Base-by-base conservation (phyloP, 2,329 filamentous ascomycete genomes). In the Aspergillus candidus region DNA sequence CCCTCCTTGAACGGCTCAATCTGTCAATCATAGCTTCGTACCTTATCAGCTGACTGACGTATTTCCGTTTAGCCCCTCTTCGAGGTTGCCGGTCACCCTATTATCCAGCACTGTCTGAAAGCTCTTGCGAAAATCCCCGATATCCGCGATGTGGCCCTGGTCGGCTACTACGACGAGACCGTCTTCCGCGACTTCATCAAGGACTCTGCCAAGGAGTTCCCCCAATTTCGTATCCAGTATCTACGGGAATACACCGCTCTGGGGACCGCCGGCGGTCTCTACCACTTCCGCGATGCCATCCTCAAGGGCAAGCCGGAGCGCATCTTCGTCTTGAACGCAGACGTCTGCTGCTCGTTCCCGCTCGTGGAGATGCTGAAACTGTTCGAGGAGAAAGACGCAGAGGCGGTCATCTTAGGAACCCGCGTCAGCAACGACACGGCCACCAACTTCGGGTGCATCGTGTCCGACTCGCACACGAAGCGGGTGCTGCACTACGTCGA, bases 101-200 rank as follows among this genome's bases (percentile, higher is more conserved):
- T 98, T 73, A 89, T 97, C 75, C 91, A 90, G 79, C 93, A 98
- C 77, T 95, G 90, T 76, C 80, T 98, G 66, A 86, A 85, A 61
- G 89, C 93, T 61, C 80, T 97, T 62, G 83, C 87, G 55, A 94
- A 90, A 68, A 87, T 97, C 48, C 85, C 88, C 60, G 85, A 87
- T 62, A 88, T 98, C 69, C 87, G 89, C 65, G 93, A 98, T 72
- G 91, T 98, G 59, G 90, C 93, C 75, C 84, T 98, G 62, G 94
- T 98, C 63, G 93, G 93, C 63, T 98, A 98, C 80, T 98, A 97
- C 70, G 93, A 98, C 67, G 93, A 97, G 74, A 79, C 82, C 35
- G 88, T 97, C 60, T 96, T 97, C 79, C 86, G 89, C 62, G 90
- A 96, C 72, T 97, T 97, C 73, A 94, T 97, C 76, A 95, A 94